These are phyloP conservation scores for Pisolithus tinctorius DNA, from an alignment of 768 basidiomycete species.

Conservation along the genomic window DNA sequence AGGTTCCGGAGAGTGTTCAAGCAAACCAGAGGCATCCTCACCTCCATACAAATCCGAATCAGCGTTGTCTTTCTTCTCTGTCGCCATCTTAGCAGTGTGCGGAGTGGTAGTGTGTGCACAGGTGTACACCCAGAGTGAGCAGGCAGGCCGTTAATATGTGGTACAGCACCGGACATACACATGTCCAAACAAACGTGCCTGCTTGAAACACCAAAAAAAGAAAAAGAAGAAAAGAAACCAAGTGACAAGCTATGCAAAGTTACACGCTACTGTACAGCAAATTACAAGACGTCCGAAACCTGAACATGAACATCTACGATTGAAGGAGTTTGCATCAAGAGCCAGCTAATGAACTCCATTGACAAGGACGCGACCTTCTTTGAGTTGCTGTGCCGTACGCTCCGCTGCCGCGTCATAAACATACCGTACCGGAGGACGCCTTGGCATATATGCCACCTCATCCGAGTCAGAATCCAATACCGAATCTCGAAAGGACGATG, in stretches of 20 bases:
- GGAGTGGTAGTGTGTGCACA: no score
- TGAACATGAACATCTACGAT: background rate
- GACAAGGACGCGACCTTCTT: conserved; percentile 33
- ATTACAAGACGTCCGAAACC: conserved; percentile 1
- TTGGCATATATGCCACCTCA: conserved; percentile 28
- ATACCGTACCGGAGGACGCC: conserved; percentile 53
- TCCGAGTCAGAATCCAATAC: conserved; percentile 46
- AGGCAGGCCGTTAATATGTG: no score
- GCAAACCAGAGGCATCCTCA: conserved; percentile 14
- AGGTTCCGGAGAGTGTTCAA: background rate
- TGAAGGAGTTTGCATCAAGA: conserved; percentile 4
- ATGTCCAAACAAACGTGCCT: no score
- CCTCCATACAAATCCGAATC: conserved; percentile 45
- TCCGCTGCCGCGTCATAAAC: conserved; percentile 95
- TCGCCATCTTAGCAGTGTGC: conserved; percentile 12
- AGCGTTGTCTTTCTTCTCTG: conserved; percentile 20
- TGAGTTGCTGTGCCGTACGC: conserved; percentile 55
- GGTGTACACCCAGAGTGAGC: no score
- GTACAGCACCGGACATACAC: no score
- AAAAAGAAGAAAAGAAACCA: no score
- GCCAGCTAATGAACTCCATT: conserved; percentile 41
- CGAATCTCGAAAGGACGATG: conserved; percentile 27
- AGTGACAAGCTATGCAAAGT: background rate
- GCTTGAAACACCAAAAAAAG: no score
- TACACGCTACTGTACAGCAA: conserved; percentile 8